phyloP scores from a whole-genome alignment of 2,329 filamentous ascomycete genomes.

The Fusarium neocosmosporiellum region DNA sequence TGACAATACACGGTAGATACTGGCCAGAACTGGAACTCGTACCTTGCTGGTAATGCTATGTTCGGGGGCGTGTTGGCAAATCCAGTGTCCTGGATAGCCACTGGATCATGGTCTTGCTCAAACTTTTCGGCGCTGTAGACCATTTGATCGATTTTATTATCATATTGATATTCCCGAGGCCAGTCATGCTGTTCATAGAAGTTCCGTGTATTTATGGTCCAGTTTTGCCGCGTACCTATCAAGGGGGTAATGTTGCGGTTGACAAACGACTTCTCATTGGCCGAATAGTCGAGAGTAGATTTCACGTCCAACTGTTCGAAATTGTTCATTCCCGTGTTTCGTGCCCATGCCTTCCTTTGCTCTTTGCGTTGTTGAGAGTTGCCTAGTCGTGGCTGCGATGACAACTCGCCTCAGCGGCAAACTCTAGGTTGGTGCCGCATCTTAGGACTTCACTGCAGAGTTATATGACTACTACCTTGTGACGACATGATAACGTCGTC shows the following conservation, averaged over 20 bases:
- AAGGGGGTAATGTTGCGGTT: background rate
- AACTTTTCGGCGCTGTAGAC: too few species aligned
- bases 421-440: background rate
- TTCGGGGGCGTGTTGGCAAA: background rate
- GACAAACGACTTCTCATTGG: background rate
- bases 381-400: too few species aligned
- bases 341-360: background rate
- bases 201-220: background rate
- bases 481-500: background rate
- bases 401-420: background rate
- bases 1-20: background rate
- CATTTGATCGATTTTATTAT: background rate
- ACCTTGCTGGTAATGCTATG: background rate
- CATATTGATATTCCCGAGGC: background rate
- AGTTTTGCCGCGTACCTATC: background rate
- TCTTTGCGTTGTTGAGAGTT: background rate
- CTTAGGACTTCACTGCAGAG: background rate
- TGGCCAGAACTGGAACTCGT: background rate
- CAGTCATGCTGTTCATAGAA: background rate
- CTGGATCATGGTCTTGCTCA: background rate
- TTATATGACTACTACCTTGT: fast-evolving
- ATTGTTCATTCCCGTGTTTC: background rate
- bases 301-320: too few species aligned
- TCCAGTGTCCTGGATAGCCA: too few species aligned
- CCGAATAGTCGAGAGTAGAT: too few species aligned